Evolutionary conservation across 169 alveolate genomes (phyloP), one percentile per base, ranked within the genome.

Genomic region (Cryptosporidium canis): DNA sequence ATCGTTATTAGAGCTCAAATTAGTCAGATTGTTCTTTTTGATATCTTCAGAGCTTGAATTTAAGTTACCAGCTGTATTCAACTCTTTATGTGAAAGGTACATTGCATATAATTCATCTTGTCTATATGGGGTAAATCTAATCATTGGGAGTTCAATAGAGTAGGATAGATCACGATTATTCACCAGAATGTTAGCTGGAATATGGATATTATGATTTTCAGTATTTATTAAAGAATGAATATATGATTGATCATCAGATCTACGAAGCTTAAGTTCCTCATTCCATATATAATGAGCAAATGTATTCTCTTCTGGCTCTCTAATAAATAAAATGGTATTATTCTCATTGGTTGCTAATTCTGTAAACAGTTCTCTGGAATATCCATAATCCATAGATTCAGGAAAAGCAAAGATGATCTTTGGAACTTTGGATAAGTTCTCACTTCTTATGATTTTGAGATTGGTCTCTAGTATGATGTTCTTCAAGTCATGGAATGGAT

Each of bases 71-170:
- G 3, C 84, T 14, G 8, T 39, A 43, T 61, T 61, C 18, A 77
- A 77, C 21, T 77, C 87, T 29, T 77, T 77, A 55, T 77, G 71
- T 21, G 87, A 77, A 41, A 77, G 66, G 24, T 77, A 77, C 72
- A 77, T 55, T 55, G 87, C 87, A 39, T 77, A 77, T 21, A 77
- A 33, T 39, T 77, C 87, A 39, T 77, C 87, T 44, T 77, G 87
- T 77, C 87, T 77, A 27, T 77, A 77, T 18, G 68, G 87, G 0
- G 48, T 77, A 44, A 77, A 77, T 37, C 58, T 55, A 41, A 77
- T 63, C 61, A 77, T 77, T 7, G 87, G 87, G 4, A 77, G 64
- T 44, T 77, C 87, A 77, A 77, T 55, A 0, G n/a, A 47, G 24
- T 70, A 70, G 5, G 84, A 70, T n/a, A 47, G 14, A n/a, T 35